A percentile compares a stretch with the other conserved stretches of the same genome.
Conservation (phyloP, 176 grass and related monocot genomes). For the Triticum aestivum region DNA sequence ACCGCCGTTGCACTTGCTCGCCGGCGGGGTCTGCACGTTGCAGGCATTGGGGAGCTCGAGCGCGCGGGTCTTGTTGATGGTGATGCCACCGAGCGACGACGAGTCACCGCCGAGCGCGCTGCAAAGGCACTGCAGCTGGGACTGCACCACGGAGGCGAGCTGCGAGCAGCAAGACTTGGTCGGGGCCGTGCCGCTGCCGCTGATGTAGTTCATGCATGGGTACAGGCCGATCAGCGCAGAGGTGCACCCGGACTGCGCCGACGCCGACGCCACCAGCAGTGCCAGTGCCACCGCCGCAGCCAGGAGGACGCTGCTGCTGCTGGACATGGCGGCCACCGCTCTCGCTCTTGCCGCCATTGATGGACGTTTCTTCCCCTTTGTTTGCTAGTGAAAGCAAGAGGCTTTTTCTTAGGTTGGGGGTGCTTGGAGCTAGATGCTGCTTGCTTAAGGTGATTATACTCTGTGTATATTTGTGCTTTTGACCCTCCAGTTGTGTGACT, state of each 20-base stretch:
- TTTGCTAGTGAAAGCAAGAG: no score
- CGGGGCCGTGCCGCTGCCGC: slow-evolving; percentile 56
- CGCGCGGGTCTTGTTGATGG: slow-evolving; percentile 65
- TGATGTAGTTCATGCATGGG: slow-evolving; percentile 88
- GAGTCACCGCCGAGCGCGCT: slow-evolving; percentile 44
- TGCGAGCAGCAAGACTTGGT: slow-evolving; percentile 63
- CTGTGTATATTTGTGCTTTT: no score
- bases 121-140: slow-evolving; percentile 71
- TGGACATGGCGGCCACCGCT: no score
- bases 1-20: slow-evolving; percentile 71
- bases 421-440: no score
- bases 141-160: slow-evolving; percentile 57
- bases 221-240: slow-evolving; percentile 59
- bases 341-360: neutral
- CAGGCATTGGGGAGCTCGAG: slow-evolving; percentile 56
- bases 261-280: slow-evolving; percentile 24
- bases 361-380: no score
- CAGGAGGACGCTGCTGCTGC: neutral
- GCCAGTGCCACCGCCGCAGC: neutral
- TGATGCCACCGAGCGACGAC: slow-evolving; percentile 43
- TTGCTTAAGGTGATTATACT: no score
- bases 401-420: no score
- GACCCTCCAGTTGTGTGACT: no score
- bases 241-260: slow-evolving; percentile 62
- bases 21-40: slow-evolving; percentile 66